A percentile compares a stretch with the other conserved stretches of the same genome.
These are phyloP conservation scores for Xenosphaeropsis pyriputrescens DNA, from an alignment of 2,329 filamentous ascomycete genomes.

Conservation along the genomic window DNA sequence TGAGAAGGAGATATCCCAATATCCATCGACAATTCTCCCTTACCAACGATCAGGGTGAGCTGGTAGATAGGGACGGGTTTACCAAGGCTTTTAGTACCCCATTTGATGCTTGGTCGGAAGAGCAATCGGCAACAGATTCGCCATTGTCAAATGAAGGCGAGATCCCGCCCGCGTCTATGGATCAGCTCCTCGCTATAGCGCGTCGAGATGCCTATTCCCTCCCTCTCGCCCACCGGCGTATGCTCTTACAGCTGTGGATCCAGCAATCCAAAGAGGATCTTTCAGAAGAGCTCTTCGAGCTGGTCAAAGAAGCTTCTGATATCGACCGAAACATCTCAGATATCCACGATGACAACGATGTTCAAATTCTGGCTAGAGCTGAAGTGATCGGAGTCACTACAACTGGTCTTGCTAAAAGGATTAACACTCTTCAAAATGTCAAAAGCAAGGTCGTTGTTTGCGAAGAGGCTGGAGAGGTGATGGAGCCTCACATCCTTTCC, in stretches of 20 bases:
- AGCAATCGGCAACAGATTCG: neutral
- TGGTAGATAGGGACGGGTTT: constrained; percentile 5
- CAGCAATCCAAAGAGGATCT: constrained; percentile 2
- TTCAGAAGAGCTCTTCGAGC: constrained; percentile 3
- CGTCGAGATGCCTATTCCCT: constrained; percentile 4
- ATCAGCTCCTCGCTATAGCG: constrained; percentile 10
- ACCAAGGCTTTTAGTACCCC: constrained; percentile 5
- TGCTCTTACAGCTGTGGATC: constrained; percentile 5
- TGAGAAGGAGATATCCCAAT: constrained; percentile 4
- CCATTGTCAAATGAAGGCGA: neutral
- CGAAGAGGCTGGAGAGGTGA: constrained; percentile 27
- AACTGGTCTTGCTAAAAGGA: constrained; percentile 29
- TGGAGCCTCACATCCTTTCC: constrained; percentile 22
- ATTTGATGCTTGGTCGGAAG: constrained; percentile 7
- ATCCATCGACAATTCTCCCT: constrained; percentile 8
- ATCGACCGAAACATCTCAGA: neutral
- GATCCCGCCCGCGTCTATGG: constrained; percentile 8
- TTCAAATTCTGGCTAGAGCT: constrained; percentile 6
- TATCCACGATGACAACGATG: constrained; percentile 1
- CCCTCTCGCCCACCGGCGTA: constrained; percentile 1
- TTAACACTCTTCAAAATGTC: constrained; percentile 16
- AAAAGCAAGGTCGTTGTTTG: constrained; percentile 22
- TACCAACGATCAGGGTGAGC: constrained; percentile 2
- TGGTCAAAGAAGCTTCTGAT: neutral
- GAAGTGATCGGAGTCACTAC: constrained; percentile 39